Evolutionary conservation across 2,329 filamentous ascomycete genomes (phyloP), one percentile per base, ranked within the genome.

Genomic region (Cercospora beticola): DNA sequence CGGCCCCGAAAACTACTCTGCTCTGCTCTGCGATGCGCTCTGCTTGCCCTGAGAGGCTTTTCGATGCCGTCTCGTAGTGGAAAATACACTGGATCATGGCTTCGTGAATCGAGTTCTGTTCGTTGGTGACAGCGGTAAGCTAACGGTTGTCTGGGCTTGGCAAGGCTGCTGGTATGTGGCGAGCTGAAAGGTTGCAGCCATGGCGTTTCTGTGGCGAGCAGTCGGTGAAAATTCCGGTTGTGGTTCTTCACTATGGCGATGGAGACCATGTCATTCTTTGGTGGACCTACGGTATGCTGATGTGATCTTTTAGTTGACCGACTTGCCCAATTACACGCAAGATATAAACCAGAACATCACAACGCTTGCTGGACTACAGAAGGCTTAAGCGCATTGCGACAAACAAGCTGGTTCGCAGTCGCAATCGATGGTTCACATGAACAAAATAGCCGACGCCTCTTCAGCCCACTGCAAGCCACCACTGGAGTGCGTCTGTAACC

Each of bases 71-170:
- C 46, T 52, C 46, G 46, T 21, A 52, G 18, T 23, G 46, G 21
- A 7, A 23, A 26, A 26, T 26, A 52, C 12, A 5, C 43, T 23
- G 10, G 21, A 1, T 58, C 54, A 33, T 58, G 54, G 54, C 54
- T 31, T n/a, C 28, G 1, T 9, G 4, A 6, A 30, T 31, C 21
- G 9, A 21, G 21, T 31, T n/a, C 54, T 58, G 54, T 58, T 58
- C 54, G 54, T 31, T n/a, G 14, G 2, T 8, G 7, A 30, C 14
- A 8, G 54, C 26, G 54, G 26, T 5, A 58, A 58, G 54, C 54
- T 58, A 58, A 58, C 54, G 54, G 54, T 28, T 58, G 54, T 58
- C 26, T 28, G 21, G 54, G 16, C 54, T 58, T 58, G 54, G 54
- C 54, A n/a, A 33, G 30, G 26, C 30, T 58, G 16, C 30, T n/a